Evolutionary conservation across 257 asterid species (phyloP).

Genomic region (Fraxinus cuspidata): DNA sequence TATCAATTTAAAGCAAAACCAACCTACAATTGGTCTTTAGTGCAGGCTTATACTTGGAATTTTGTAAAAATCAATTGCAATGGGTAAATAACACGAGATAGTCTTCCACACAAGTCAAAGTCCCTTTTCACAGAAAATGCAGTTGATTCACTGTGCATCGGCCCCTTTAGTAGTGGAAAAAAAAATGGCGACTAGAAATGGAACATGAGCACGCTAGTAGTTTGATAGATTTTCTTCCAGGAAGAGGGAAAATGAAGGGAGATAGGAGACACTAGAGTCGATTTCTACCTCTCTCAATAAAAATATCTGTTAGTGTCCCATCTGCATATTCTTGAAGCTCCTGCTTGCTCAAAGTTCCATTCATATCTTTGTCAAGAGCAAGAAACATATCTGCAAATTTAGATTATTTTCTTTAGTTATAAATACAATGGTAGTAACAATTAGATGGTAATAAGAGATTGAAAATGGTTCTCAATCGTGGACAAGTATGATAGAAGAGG

Average conservation of each 20-base stretch:
- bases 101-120: no score
- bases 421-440: conserved; percentile 14
- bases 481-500: neutral
- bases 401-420: neutral
- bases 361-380: conserved; percentile 98
- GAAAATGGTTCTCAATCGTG: neutral
- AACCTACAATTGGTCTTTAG: no score
- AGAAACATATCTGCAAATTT: conserved; percentile 85
- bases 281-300: conserved; percentile 87
- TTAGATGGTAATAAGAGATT: conserved; percentile 14
- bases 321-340: conserved; percentile 98
- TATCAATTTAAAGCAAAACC: no score
- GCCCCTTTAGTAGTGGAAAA: no score
- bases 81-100: no score
- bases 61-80: no score
- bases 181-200: neutral
- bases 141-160: no score
- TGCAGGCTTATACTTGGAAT: no score
- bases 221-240: neutral
- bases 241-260: neutral
- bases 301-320: conserved; percentile 94
- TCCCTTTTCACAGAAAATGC: no score
- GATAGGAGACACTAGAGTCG: neutral
- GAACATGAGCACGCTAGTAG: neutral
- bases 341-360: conserved; percentile 90